Evolutionary conservation across 768 basidiomycete genomes (phyloP), one percentile per base, ranked within the genome.

Genomic region (Amanita fuliginea): DNA sequence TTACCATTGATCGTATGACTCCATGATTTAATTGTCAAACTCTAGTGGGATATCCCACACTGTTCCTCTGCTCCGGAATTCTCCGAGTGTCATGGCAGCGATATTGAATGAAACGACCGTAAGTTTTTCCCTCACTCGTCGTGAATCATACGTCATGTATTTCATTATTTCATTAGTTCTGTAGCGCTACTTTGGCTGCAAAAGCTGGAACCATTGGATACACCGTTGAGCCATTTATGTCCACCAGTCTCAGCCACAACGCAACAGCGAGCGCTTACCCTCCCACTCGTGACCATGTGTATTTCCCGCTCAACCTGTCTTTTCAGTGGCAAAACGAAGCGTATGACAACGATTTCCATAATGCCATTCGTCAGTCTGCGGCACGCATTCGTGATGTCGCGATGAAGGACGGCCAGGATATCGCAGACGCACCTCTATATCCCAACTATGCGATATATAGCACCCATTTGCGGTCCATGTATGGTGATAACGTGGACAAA

Each of bases 391-490:
- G 56, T 21, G 51, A 63, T n/a, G 62, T 64, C 4, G 66, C 64
- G 3, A 51, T 64, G 4, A 47, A 55, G 8, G 54, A 64, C 47
- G 68, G 69, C 21, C 65, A 69, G 58, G 51, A 41, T 16, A 62
- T 63, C 64, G 49, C 77, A 73, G 54, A 43, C 24, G 49, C 49
- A 4, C 41, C 49, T 8, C 16, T 33, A 21, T 50, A 50, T 35
- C 57, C 61, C 42, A 80, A 80, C 58, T 76, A 78, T 51, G 76
- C 76, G 26, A 56, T 71, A 10, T 61, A 55, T 22, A 66, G 67
- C 48, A 76, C 74, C 13, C 66, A 73, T 4, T 42, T 75, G 30
- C 60, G 67, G 46, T 53, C 57, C n/a, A 64, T 80, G 32, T 76
- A 71, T 49, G 73, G 73, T 4, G 54, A 32, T 3, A 70, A 74